Conservation (phyloP, 345 rosid species). For the Hibiscus tridactylites region DNA sequence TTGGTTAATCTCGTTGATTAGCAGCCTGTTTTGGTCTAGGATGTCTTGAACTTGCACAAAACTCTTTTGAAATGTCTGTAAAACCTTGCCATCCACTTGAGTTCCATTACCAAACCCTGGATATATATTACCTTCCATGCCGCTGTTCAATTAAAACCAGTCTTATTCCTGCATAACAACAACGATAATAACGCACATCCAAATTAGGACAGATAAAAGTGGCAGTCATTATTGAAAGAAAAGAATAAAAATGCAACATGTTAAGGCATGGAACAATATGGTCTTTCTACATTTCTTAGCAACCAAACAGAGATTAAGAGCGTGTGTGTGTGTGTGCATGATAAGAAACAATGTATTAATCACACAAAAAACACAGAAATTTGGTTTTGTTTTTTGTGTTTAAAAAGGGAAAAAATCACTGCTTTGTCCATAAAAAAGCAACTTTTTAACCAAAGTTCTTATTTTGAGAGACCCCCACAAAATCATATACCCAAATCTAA, state of each 20-base stretch:
- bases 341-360: not conserved
- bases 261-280: conserved; percentile 1
- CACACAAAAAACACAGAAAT: not conserved
- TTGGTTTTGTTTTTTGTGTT: not conserved
- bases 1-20: conserved; percentile 78
- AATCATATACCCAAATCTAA: not conserved
- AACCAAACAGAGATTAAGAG: not conserved
- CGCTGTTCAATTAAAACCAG: not conserved
- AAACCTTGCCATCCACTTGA: conserved; percentile 49
- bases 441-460: not conserved
- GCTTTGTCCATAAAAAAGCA: conserved; percentile 1
- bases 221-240: not conserved
- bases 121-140: conserved; percentile 68
- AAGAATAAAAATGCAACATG: not conserved
- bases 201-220: not conserved
- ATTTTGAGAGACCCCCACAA: not conserved
- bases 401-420: not conserved
- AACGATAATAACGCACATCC: not conserved
- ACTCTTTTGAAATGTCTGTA: conserved; percentile 72
- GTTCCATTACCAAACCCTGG: conserved; percentile 48
- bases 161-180: not conserved
- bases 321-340: not conserved
- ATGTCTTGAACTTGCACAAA: conserved; percentile 77
- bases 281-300: not conserved
- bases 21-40: conserved; percentile 71